Evolutionary conservation across 2,329 filamentous ascomycete genomes (phyloP).

Genomic region (Alternaria postmessia): DNA sequence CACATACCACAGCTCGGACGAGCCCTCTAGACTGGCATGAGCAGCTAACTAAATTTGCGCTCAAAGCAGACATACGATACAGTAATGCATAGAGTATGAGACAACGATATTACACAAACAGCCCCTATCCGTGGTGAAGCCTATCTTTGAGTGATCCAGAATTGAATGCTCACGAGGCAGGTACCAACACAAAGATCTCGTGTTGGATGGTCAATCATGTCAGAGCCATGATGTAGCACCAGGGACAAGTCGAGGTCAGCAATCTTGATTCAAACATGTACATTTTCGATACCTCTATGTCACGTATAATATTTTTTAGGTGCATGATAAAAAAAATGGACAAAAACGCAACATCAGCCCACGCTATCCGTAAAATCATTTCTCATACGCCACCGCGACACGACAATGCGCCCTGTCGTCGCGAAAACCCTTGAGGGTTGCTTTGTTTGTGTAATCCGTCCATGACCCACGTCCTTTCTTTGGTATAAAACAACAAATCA

Average conservation of each 20-base stretch:
- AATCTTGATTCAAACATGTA: neutral
- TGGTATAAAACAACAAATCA: conserved; percentile 8
- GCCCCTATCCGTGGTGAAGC: neutral
- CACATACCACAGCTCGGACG: neutral
- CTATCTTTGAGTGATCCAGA: neutral
- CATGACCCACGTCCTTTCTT: neutral
- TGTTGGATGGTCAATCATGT: no score
- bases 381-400: conserved; percentile 8
- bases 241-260: no score
- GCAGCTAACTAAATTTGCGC: neutral
- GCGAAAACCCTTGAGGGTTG: conserved; percentile 1
- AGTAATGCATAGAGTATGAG: conserved; percentile 26
- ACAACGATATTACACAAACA: conserved; percentile 13
- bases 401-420: neutral
- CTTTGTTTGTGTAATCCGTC: neutral
- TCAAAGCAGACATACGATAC: conserved; percentile 12
- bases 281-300: conserved; percentile 1
- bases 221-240: neutral
- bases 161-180: neutral
- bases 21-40: neutral
- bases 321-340: neutral
- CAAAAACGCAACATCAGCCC: neutral
- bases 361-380: conserved; percentile 5
- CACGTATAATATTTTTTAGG: neutral
- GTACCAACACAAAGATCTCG: neutral